A percentile compares a stretch with the other conserved stretches of the same genome.
Conservation (phyloP, 2,329 filamentous ascomycete species). For the Microdochium paspali region DNA sequence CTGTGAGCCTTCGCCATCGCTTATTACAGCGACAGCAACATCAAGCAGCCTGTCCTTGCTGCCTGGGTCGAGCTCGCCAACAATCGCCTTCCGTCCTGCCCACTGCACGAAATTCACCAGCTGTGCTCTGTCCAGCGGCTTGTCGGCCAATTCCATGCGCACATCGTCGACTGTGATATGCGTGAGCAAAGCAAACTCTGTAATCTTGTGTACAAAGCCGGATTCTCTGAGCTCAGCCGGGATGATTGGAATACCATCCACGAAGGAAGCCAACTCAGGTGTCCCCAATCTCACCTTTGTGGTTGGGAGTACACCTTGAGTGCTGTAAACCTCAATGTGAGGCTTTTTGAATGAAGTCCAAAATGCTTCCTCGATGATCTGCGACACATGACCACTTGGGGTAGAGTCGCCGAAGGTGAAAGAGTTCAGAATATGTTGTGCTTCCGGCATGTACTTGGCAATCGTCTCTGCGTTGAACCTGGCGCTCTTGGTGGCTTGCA, state of each 20-base stretch:
- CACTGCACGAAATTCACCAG: slow-evolving; percentile 77
- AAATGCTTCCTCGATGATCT: slow-evolving; percentile 88
- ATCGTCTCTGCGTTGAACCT: slow-evolving; percentile 56
- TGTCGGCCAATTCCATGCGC: slow-evolving; percentile 69
- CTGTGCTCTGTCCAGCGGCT: slow-evolving; percentile 71
- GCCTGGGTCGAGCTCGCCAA: slow-evolving; percentile 60
- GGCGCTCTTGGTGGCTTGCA: slow-evolving; percentile 27
- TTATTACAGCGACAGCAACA: slow-evolving; percentile 66
- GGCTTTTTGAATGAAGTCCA: slow-evolving; percentile 84
- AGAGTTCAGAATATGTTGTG: slow-evolving; percentile 74
- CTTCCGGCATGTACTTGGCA: slow-evolving; percentile 61
- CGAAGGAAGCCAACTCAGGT: slow-evolving; percentile 59
- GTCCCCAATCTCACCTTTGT: slow-evolving; percentile 70
- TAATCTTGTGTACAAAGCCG: slow-evolving; percentile 71
- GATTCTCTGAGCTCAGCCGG: slow-evolving; percentile 64
- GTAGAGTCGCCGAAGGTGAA: slow-evolving; percentile 88
- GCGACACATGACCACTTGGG: slow-evolving; percentile 72
- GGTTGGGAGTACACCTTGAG: slow-evolving; percentile 76
- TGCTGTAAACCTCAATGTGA: slow-evolving; percentile 81
- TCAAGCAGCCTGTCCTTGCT: slow-evolving; percentile 65
- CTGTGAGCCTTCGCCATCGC: slow-evolving; percentile 44
- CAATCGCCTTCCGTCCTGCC: slow-evolving; percentile 63
- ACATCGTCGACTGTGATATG: slow-evolving; percentile 84
- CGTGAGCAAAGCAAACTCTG: slow-evolving; percentile 77
- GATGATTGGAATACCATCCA: slow-evolving; percentile 80